Evolutionary conservation across 78 protist genomes (phyloP).

Genomic region (Dictyostelium capitatum): DNA sequence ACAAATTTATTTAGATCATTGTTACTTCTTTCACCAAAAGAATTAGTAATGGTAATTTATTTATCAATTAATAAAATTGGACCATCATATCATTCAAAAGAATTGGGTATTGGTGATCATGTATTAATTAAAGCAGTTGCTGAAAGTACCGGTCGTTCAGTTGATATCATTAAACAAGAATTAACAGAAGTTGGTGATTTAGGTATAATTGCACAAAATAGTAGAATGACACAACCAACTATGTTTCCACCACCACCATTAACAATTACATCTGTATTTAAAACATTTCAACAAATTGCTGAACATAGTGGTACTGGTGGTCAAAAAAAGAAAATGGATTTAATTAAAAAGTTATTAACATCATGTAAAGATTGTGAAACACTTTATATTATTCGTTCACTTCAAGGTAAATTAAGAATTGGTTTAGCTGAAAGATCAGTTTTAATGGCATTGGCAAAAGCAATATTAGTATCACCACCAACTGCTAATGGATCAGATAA

Average conservation of each 20-base stretch:
- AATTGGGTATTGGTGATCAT: conserved; percentile 97
- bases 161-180: conserved; percentile 61
- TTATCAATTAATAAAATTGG: conserved; percentile 87
- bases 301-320: conserved; percentile 58
- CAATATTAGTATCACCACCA: conserved; percentile 83
- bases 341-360: conserved; percentile 87
- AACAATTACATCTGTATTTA: conserved; percentile 78
- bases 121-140: conserved; percentile 89
- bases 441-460: conserved; percentile 94
- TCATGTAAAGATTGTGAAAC: conserved; percentile 88
- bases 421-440: conserved; percentile 97
- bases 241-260: conserved; percentile 83
- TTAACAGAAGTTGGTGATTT: conserved; percentile 93
- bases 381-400: conserved; percentile 71
- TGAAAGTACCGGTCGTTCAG: conserved; percentile 87
- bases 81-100: conserved; percentile 93
- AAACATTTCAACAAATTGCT: conserved; percentile 71
- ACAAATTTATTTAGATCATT: conserved; percentile 81
- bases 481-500: background rate
- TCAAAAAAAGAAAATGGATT: conserved; percentile 73
- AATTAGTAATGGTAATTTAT: conserved; percentile 78
- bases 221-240: conserved; percentile 2
- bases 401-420: conserved; percentile 95
- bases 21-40: conserved; percentile 63
- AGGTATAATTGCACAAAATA: conserved; percentile 90